phyloP scores from a whole-genome alignment of 305 asterid species.

The Ruellia speciosa region DNA sequence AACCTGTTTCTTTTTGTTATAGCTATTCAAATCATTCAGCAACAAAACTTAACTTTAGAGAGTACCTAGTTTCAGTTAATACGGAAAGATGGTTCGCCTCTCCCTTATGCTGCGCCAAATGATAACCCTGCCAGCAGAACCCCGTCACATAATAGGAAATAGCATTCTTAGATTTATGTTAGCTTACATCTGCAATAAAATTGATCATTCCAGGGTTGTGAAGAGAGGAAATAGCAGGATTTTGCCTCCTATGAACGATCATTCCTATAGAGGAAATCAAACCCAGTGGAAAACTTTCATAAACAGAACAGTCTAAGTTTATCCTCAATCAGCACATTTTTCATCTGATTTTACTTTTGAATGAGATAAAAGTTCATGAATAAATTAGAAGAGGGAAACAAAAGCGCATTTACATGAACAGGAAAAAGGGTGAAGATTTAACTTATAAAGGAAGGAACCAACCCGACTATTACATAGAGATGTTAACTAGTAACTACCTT shows the following conservation, averaged over 20 bases:
- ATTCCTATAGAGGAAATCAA: no score
- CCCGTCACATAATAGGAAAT: constrained; percentile 17
- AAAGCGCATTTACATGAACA: no score
- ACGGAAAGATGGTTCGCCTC: constrained; percentile 36
- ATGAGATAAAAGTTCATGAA: no score
- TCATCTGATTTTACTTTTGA: no score
- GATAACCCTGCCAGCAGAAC: constrained; percentile 35
- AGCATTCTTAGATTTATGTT: neutral
- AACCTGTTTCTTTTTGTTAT: neutral
- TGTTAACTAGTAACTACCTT: neutral
- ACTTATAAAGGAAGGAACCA: neutral
- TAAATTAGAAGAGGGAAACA: no score
- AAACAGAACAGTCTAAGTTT: no score
- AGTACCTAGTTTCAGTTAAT: constrained; percentile 67
- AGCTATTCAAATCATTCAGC: constrained; percentile 4
- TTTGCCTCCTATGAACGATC: constrained; percentile 8
- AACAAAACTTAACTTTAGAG: constrained; percentile 1
- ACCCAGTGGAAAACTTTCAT: no score
- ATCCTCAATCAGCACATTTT: no score
- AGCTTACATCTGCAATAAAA: neutral
- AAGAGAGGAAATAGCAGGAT: neutral
- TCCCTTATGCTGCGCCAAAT: constrained; percentile 35
- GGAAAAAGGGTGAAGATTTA: neutral
- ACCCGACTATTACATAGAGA: neutral
- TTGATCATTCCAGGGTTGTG: neutral